Conservation (phyloP, 1,139 yeast species). For the Kodamaea arcana region DNA sequence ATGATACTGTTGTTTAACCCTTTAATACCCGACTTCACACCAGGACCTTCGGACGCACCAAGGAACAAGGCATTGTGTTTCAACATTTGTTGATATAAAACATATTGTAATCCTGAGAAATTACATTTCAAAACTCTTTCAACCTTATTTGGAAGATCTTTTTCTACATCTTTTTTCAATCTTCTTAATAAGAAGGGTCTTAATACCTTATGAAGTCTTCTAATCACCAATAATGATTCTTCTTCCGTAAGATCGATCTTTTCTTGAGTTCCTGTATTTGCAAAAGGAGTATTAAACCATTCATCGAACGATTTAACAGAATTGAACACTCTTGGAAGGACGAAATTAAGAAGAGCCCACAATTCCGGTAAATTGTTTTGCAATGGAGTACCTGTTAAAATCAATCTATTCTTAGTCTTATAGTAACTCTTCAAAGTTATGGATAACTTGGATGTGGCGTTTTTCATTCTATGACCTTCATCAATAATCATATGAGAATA, state of each 20-base stretch:
- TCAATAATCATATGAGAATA: constrained; percentile 89
- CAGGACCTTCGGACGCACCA: constrained; percentile 47
- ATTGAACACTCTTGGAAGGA: constrained; percentile 74
- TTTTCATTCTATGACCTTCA: constrained; percentile 88
- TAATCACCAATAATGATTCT: constrained; percentile 87
- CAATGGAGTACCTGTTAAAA: constrained; percentile 83
- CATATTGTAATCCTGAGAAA: constrained; percentile 81
- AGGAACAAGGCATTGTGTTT: constrained; percentile 58
- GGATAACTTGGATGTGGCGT: constrained; percentile 70
- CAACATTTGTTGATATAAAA: constrained; percentile 76
- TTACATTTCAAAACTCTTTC: constrained; percentile 94
- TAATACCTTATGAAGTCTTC: constrained; percentile 93
- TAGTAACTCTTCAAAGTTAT: constrained; percentile 68
- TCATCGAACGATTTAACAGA: constrained; percentile 85
- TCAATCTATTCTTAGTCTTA: constrained; percentile 70
- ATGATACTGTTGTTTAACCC: constrained; percentile 88
- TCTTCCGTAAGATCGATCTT: constrained; percentile 81
- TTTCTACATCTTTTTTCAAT: constrained; percentile 94
- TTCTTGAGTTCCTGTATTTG: constrained; percentile 78
- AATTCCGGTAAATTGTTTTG: constrained; percentile 82
- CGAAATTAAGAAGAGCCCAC: constrained; percentile 79
- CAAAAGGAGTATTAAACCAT: constrained; percentile 85
- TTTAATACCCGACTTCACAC: constrained; percentile 55
- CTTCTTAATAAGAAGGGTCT: constrained; percentile 93
- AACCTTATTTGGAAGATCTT: constrained; percentile 91